phyloP scores from a whole-genome alignment of 192 early-diverging fungal genomes.

The Coemansia sp. region DNA sequence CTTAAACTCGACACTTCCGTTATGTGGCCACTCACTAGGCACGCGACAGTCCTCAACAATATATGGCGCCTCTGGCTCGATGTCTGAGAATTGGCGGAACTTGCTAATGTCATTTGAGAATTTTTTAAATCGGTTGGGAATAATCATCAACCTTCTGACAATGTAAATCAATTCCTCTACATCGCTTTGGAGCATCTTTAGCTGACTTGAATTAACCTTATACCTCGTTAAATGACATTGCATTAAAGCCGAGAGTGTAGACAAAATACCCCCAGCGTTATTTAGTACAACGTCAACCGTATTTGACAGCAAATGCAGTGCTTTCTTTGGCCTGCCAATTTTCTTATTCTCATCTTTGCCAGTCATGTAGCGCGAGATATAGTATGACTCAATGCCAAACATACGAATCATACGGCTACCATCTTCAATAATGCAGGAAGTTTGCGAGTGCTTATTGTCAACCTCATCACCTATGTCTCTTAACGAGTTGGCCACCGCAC shows the following conservation, averaged over 20 bases:
- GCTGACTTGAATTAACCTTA: background rate
- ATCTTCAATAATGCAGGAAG: constrained; percentile 42
- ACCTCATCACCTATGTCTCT: background rate
- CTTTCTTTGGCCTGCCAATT: constrained; percentile 54
- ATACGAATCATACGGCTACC: constrained; percentile 73
- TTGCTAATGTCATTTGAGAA: constrained; percentile 38
- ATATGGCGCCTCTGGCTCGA: constrained; percentile 50
- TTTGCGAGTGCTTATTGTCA: background rate
- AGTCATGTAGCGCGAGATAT: constrained; percentile 56
- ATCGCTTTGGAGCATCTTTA: background rate
- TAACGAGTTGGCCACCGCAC: background rate
- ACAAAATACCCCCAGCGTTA: constrained; percentile 35
- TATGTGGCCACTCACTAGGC: constrained; percentile 62
- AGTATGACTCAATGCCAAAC: constrained; percentile 61
- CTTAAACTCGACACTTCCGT: constrained; percentile 62
- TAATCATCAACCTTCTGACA: background rate
- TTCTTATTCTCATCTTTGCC: constrained; percentile 63
- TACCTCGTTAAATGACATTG: constrained; percentile 17
- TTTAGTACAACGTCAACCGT: constrained; percentile 49
- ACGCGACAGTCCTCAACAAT: constrained; percentile 30
- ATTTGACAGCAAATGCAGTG: constrained; percentile 64
- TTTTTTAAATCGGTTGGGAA: background rate
- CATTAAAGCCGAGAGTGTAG: constrained; percentile 8
- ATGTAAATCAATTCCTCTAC: background rate
- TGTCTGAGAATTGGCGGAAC: constrained; percentile 59